phyloP scores from a whole-genome alignment of 306 rosid species.

The Fragaria vesca region DNA sequence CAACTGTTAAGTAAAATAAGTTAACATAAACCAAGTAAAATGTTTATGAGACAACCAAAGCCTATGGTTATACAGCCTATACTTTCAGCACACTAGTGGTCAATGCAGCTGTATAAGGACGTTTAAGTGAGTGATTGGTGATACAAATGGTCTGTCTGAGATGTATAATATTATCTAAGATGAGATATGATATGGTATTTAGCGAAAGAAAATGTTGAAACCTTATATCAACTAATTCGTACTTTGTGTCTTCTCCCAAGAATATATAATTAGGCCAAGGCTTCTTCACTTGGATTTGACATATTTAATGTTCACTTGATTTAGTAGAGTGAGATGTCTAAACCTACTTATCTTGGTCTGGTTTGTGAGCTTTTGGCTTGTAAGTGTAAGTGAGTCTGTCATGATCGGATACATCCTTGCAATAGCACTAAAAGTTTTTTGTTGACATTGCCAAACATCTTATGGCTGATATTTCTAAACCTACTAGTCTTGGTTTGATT shows the following conservation, averaged over 20 bases:
- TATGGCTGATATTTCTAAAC: neutral
- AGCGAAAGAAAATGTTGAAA: neutral
- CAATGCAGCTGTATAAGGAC: neutral
- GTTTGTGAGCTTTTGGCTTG: neutral
- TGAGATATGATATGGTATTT: neutral
- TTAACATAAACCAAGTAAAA: neutral
- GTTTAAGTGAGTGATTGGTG: neutral
- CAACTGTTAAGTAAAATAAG: neutral
- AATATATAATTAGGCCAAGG: neutral
- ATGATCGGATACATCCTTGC: neutral
- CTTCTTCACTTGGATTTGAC: neutral
- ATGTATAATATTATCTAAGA: too few relatives aligned
- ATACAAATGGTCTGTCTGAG: neutral
- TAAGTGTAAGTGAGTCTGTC: neutral
- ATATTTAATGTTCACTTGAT: neutral
- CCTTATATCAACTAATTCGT: neutral
- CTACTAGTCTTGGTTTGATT: neutral
- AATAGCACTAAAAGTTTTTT: too few relatives aligned
- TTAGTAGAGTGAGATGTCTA: neutral
- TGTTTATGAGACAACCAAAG: neutral
- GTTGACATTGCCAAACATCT: neutral
- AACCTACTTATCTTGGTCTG: neutral
- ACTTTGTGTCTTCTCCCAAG: neutral
- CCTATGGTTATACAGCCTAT: neutral
- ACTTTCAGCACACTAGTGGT: neutral